These are phyloP conservation scores for Polytrichum formosum DNA, from an alignment of 225 moss, liverwort and hornwort genomes.

Conservation along the genomic window DNA sequence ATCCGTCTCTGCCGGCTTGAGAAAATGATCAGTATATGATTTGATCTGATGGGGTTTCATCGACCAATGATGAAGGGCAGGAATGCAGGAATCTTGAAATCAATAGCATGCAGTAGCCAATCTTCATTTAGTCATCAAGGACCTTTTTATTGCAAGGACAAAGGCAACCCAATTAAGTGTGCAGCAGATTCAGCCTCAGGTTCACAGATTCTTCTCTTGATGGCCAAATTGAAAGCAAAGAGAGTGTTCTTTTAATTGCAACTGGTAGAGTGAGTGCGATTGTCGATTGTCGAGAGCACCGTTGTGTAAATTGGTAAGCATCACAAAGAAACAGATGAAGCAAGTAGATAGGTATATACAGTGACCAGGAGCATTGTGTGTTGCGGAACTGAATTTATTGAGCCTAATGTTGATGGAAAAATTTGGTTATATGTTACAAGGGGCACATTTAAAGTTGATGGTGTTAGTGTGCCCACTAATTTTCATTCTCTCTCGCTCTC, in stretches of 20 bases:
- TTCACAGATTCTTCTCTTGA: not conserved
- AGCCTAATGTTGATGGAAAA: not conserved
- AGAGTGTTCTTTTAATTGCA: not conserved
- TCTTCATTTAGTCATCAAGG: too few relatives aligned
- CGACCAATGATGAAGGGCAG: too few relatives aligned
- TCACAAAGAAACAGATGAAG: too few relatives aligned
- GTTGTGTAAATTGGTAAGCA: not conserved
- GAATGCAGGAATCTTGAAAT: too few relatives aligned
- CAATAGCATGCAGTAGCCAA: too few relatives aligned
- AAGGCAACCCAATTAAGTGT: too few relatives aligned
- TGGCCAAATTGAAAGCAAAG: not conserved
- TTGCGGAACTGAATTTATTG: not conserved
- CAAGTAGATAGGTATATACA: not conserved
- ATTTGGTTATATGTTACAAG: not conserved
- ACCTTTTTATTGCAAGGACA: too few relatives aligned
- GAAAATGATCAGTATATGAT: too few relatives aligned
- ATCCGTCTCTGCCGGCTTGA: too few relatives aligned
- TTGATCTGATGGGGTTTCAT: too few relatives aligned
- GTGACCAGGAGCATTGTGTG: not conserved
- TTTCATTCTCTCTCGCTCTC: not conserved
- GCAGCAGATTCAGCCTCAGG: too few relatives aligned
- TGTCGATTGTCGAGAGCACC: not conserved
- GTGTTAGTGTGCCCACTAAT: not conserved
- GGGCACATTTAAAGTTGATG: not conserved
- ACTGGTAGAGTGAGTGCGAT: not conserved